Evolutionary conservation across 2,329 filamentous ascomycete genomes (phyloP).

Genomic region (Penicillium palitans): DNA sequence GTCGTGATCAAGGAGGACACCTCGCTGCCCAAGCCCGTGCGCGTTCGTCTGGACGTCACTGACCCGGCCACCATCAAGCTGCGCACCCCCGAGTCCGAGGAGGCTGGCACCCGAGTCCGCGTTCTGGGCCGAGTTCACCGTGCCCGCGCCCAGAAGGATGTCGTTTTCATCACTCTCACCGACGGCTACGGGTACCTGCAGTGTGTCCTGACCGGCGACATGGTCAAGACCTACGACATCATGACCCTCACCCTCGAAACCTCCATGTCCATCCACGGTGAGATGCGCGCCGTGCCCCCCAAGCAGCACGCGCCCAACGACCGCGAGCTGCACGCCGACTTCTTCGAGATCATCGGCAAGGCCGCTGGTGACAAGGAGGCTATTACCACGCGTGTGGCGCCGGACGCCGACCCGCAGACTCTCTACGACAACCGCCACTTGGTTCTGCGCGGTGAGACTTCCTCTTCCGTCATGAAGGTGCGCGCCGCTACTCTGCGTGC

Average conservation of each 20-base stretch:
- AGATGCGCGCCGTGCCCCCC: constrained; percentile 77
- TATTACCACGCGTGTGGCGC: constrained; percentile 78
- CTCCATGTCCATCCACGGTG: constrained; percentile 79
- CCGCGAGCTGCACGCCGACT: constrained; percentile 89
- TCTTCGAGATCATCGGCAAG: constrained; percentile 74
- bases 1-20: constrained; percentile 68
- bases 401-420: constrained; percentile 68
- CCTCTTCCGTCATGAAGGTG: constrained; percentile 84
- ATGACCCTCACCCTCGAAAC: constrained; percentile 83
- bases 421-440: constrained; percentile 83
- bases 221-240: constrained; percentile 90
- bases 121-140: constrained; percentile 83
- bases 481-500: constrained; percentile 77
- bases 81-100: constrained; percentile 57
- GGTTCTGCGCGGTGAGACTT: constrained; percentile 77
- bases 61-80: constrained; percentile 60
- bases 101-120: constrained; percentile 69
- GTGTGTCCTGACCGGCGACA: constrained; percentile 75
- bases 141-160: constrained; percentile 76
- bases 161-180: constrained; percentile 81
- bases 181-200: constrained; percentile 85
- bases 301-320: constrained; percentile 77
- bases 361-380: constrained; percentile 86
- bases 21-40: constrained; percentile 70
- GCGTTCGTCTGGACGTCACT: constrained; percentile 74